Evolutionary conservation across 2,329 filamentous ascomycete genomes (phyloP), one percentile per base, ranked within the genome.

Genomic region (Stylonectria norvegica): DNA sequence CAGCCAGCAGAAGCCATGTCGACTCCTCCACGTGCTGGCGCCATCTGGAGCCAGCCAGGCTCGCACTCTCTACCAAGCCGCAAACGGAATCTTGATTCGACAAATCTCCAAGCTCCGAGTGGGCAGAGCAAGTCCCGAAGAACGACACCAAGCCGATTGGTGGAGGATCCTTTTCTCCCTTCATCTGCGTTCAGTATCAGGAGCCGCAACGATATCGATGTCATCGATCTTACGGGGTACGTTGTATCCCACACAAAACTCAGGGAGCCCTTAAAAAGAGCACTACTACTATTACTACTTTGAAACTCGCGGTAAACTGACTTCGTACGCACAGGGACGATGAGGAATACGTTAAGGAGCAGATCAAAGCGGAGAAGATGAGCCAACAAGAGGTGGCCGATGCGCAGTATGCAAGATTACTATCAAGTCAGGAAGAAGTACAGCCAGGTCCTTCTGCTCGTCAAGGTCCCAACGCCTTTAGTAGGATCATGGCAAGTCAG

Each of bases 181-280:
- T 33, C 28, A 23, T 43, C 42, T 5, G 34, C 36, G 25, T 19
- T 22, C 11, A 31, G 22, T 7, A 19, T 29, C 36, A 34, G 36
- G 19, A 43, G 27, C 38, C 38, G 18, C 45, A 45, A 37, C n/a
- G 25, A 38, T 15, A 22, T 56, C 30, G 57, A 62, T 15, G 38
- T 69, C 23, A 68, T 71, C 39, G 68, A 72, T 51, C 62, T 72
- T 52, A 71, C 67, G 47, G 66, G 66, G 62, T 67, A 61, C 43
- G 58, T 45, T n/a, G n/a, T n/a, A n/a, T n/a, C n/a, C n/a, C n/a
- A n/a, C n/a, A n/a, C n/a, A n/a, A n/a, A n/a, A n/a, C n/a, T n/a
- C n/a, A n/a, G n/a, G n/a, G n/a, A n/a, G n/a, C n/a, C n/a, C n/a
- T n/a, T n/a, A n/a, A n/a, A n/a, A n/a, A n/a, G n/a, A n/a, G n/a